Evolutionary conservation across 2,329 filamentous ascomycete species (phyloP), one percentile per base, ranked within the genome.

Genomic region (Trichoderma oligosporum): DNA sequence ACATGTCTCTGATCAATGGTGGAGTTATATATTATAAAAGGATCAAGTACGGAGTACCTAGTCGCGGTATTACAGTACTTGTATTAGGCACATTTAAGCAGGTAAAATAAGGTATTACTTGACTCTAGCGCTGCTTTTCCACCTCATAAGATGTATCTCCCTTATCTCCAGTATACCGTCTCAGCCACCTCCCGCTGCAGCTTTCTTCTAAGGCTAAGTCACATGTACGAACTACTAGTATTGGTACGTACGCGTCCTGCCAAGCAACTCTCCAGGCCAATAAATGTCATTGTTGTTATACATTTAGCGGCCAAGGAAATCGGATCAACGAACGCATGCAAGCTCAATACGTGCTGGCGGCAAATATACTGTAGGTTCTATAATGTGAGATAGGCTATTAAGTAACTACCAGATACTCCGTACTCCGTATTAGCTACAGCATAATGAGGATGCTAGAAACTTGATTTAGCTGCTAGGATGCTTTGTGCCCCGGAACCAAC

Each of bases 101-200:
- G 36, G 24, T 27, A 24, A 31, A 18, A 41, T 31, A 38, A 33
- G 25, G 18, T 22, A 20, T 25, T 51, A 57, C 54, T 22, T 51
- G 54, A 25, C 29, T 49, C 45, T 49, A 49, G 45, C 42, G 45
- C 27, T 48, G 35, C 22, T 14, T 11, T 9, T 24, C 20, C 20
- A 31, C 44, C 18, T 29, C 22, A 27, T 33, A 25, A 31, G 20
- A 39, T 49, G 54, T 49, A 36, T 41, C 35, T 49, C 14, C 45
- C 54, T 57, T 57, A 57, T 57, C 54, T 49, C 45, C 36, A 35
- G 38, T 42, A 41, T 39, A 41, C 35, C 48, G 44, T 48, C 54
- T 57, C 54, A 57, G 54, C 54, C 54, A 57, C 54, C 54, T 57
- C 54, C 54, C 45, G 54, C 36, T 41, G 39, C 29, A 18, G 49